Percentiles rank a stretch among this genome's conserved stretches.
Evolutionary conservation across 2,329 filamentous ascomycete species (phyloP).

Genomic region (Talaromyces sp.): DNA sequence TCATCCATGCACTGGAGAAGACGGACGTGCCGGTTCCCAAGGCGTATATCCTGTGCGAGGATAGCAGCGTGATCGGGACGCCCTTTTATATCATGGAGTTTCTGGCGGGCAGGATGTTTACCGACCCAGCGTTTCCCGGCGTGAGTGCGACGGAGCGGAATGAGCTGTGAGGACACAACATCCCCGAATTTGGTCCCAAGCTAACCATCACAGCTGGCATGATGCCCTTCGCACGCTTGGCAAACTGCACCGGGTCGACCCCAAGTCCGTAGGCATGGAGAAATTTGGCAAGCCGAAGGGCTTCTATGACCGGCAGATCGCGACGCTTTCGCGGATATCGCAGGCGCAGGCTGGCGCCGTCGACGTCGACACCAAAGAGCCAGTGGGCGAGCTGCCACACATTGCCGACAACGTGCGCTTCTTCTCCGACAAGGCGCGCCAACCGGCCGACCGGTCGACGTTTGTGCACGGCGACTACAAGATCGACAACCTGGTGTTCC

Average conservation of each 20-base stretch:
- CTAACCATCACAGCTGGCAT: slow-evolving; percentile 58
- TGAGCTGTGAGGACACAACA: slow-evolving; percentile 52
- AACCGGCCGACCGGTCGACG: slow-evolving; percentile 71
- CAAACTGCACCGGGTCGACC: slow-evolving; percentile 72
- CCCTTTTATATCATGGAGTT: slow-evolving; percentile 98
- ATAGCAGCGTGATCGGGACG: slow-evolving; percentile 73
- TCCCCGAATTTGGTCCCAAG: neutral
- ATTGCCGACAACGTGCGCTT: slow-evolving; percentile 75
- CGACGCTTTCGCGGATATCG: slow-evolving; percentile 75
- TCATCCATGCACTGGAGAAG: slow-evolving; percentile 73
- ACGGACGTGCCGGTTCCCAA: slow-evolving; percentile 84
- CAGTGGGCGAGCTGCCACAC: slow-evolving; percentile 78
- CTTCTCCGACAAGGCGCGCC: slow-evolving; percentile 63
- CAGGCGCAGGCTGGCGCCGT: slow-evolving; percentile 67
- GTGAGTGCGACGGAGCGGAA: slow-evolving; percentile 63
- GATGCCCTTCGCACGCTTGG: slow-evolving; percentile 79
- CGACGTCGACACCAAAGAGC: slow-evolving; percentile 69
- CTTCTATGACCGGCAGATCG: slow-evolving; percentile 82
- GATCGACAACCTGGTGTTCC: slow-evolving; percentile 85
- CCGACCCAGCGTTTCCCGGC: slow-evolving; percentile 75
- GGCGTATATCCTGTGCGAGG: slow-evolving; percentile 80
- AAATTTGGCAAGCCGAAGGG: slow-evolving; percentile 66
- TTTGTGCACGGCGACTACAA: slow-evolving; percentile 97
- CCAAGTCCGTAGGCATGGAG: slow-evolving; percentile 61
- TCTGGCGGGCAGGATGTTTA: slow-evolving; percentile 87